Evolutionary conservation across 2,329 filamentous ascomycete genomes (phyloP).

Genomic region (Sarocladium brachiariae): DNA sequence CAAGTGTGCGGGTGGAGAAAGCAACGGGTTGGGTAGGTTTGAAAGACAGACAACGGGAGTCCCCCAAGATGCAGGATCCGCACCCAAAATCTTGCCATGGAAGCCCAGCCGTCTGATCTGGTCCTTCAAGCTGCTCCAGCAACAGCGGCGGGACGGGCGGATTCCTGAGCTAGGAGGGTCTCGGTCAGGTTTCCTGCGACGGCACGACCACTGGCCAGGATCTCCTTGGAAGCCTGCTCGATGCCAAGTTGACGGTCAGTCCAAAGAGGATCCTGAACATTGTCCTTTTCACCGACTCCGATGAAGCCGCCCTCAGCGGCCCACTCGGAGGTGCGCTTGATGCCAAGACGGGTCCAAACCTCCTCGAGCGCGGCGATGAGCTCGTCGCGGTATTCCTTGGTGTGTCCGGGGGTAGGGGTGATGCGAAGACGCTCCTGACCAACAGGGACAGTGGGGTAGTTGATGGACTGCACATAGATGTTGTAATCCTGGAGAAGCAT

Average conservation of each 20-base stretch:
- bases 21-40: conserved; percentile 2
- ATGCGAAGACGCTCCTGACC: conserved; percentile 96
- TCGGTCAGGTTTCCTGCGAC: conserved; percentile 43
- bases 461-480: conserved; percentile 98
- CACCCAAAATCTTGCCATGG: conserved; percentile 2
- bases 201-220: conserved; percentile 39
- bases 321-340: conserved; percentile 93
- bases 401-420: conserved; percentile 91
- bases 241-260: conserved; percentile 82
- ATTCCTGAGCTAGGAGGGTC: conserved; percentile 51
- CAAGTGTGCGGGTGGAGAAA: conserved; percentile 5
- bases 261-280: conserved; percentile 69
- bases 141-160: conserved; percentile 23
- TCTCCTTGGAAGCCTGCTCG: conserved; percentile 55
- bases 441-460: conserved; percentile 95
- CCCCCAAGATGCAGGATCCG: not conserved
- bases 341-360: conserved; percentile 81
- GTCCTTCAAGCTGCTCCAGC: conserved; percentile 18
- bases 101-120: not conserved
- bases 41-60: not conserved
- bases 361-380: conserved; percentile 76
- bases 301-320: conserved; percentile 86
- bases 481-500: conserved; percentile 82
- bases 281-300: conserved; percentile 72
- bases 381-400: conserved; percentile 75